Base-by-base conservation (phyloP, 2,329 filamentous ascomycete genomes). In the Fusarium fujikuroi region DNA sequence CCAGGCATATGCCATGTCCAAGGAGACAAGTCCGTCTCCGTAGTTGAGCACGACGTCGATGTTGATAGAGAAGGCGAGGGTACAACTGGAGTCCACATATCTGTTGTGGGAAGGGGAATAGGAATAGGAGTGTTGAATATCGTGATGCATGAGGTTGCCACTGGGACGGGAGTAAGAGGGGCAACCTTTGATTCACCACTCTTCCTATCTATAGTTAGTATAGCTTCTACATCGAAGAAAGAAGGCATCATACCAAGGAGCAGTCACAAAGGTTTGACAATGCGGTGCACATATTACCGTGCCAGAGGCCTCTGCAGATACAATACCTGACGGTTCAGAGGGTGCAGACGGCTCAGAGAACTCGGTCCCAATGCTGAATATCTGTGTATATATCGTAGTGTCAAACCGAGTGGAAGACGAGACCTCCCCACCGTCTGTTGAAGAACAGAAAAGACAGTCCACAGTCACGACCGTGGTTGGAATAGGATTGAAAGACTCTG, bases 251-350 rank as follows among this genome's bases (percentile, higher is more conserved):
- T 72, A 78, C 76, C 62, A 69, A 23, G 61, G 67, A 15, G 67
- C 69, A 30, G 76, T 76, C 21, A 66, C 67, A 15, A 78, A 56
- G 19, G 76, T 78, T 7, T 74, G 62, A 37, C 76, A 78, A 37
- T 61, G 50, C 10, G 75, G 68, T 14, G 73, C 63, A 47, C 76
- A 78, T 21, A 72, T 40, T 19, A 76, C 73, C 36, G 74, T 76
- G 52, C 68, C 66, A 8, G 72, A 50, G 32, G 46, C 50, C 34
- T 62, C 47, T 16, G 28, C 60, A 46, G 57, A 52, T 15, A 54
- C 54, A 42, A 63, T 49, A 23, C 46, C 44, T 36, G 34, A 47
- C 32, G 16, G 32, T 21, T 49, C 25, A 50, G 30, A 40, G 32
- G 16, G 34, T 40, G 23, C 25, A 44, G 40, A 23, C 9, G 30